Evolutionary conservation across 176 grass and related monocot genomes (phyloP).

Genomic region (Bromus sterilis): DNA sequence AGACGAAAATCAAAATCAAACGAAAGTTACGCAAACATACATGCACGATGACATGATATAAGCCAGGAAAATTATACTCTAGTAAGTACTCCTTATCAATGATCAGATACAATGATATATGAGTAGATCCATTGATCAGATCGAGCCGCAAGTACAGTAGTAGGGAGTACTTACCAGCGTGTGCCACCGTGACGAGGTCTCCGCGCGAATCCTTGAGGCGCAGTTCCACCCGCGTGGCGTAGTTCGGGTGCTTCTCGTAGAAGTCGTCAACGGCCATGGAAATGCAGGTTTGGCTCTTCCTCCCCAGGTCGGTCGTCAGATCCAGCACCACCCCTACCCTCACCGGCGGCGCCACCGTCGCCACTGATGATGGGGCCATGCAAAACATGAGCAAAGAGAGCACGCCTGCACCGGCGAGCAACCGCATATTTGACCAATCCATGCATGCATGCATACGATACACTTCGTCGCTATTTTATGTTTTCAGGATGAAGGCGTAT

Average conservation of each 20-base stretch:
- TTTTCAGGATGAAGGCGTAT: no score
- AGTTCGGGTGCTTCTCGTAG: neutral
- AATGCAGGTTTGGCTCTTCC: conserved; percentile 24
- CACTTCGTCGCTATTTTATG: no score
- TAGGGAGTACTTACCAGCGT: conserved; percentile 9
- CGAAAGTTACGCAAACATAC: no score
- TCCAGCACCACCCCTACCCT: conserved; percentile 40
- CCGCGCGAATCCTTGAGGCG: conserved; percentile 15
- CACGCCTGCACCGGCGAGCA: neutral
- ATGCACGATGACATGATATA: no score
- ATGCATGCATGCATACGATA: neutral
- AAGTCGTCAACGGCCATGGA: conserved; percentile 47
- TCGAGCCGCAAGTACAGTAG: no score
- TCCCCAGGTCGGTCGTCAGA: conserved; percentile 10
- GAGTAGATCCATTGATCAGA: neutral
- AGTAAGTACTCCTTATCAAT: no score
- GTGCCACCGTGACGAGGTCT: conserved; percentile 15
- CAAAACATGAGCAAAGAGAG: neutral
- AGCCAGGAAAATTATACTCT: no score
- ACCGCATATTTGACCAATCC: neutral
- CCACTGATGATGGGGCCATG: no score
- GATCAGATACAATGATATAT: no score
- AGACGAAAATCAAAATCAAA: neutral
- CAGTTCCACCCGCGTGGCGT: conserved; percentile 20
- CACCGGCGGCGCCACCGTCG: neutral